Percentiles rank a stretch among this genome's conserved stretches.
Evolutionary conservation across 2,329 filamentous ascomycete species (phyloP).

Genomic region (Penicillium sp.): DNA sequence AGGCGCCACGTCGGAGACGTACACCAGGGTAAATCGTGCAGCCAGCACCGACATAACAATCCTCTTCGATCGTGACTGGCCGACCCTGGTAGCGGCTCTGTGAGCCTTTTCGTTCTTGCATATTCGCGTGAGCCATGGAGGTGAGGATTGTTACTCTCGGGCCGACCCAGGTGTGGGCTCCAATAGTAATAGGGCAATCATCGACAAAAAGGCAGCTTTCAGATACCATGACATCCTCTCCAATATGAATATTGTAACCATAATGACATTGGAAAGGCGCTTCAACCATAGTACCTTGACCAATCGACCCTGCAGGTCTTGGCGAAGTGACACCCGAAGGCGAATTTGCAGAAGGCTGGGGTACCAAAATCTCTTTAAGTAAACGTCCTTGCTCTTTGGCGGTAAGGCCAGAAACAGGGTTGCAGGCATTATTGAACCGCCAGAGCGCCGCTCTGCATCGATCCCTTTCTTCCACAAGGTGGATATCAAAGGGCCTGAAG

Average conservation of each 20-base stretch:
- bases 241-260: slow-evolving; percentile 91
- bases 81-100: slow-evolving; percentile 73
- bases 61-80: slow-evolving; percentile 75
- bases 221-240: slow-evolving; percentile 81
- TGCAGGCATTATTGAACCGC: slow-evolving; percentile 83
- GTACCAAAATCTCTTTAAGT: slow-evolving; percentile 45
- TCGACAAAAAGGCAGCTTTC: slow-evolving; percentile 86
- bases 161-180: slow-evolving; percentile 70
- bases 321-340: slow-evolving; percentile 58
- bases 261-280: slow-evolving; percentile 92
- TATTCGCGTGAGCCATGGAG: slow-evolving; percentile 73
- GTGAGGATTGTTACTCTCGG: slow-evolving; percentile 88
- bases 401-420: slow-evolving; percentile 73
- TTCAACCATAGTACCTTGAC: slow-evolving; percentile 78
- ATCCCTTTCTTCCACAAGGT: slow-evolving; percentile 82
- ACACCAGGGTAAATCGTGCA: slow-evolving; percentile 61
- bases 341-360: slow-evolving; percentile 45
- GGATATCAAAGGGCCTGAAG: slow-evolving; percentile 79
- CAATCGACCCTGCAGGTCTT: slow-evolving; percentile 65
- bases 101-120: slow-evolving; percentile 73
- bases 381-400: slow-evolving; percentile 48
- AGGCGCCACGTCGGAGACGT: slow-evolving; percentile 46
- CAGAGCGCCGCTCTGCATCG: slow-evolving; percentile 80
- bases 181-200: slow-evolving; percentile 81
- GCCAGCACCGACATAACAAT: slow-evolving; percentile 68